Evolutionary conservation across 306 rosid genomes (phyloP).

Genomic region (Lathyrus oleraceus): DNA sequence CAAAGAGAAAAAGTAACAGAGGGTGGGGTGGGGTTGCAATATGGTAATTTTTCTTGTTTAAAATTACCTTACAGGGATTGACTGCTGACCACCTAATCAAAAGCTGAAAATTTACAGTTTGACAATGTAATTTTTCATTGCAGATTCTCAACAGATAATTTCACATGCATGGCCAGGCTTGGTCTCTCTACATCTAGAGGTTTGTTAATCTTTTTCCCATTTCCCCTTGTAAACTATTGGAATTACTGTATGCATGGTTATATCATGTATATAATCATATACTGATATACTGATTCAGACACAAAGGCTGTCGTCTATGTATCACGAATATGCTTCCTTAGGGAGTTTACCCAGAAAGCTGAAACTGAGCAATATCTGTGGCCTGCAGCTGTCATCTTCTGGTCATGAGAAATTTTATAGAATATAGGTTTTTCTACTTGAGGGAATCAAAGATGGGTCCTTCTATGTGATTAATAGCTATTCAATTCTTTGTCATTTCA

Average conservation of each 20-base stretch:
- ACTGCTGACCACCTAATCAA: conserved; percentile 9
- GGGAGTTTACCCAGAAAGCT: neutral
- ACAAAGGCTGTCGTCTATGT: conserved; percentile 7
- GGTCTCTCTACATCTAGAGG: conserved; percentile 78
- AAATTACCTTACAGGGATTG: conserved; percentile 8
- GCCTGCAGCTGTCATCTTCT: conserved; percentile 22
- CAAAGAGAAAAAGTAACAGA: conserved; percentile 1
- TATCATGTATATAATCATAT: conserved; percentile 11
- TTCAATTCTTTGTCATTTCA: neutral
- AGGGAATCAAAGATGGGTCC: neutral
- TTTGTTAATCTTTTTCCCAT: conserved; percentile 34
- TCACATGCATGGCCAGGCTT: conserved; percentile 88
- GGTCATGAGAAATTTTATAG: conserved; percentile 9
- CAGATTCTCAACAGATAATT: conserved; percentile 78
- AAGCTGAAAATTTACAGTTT: conserved; percentile 15
- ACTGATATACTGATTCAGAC: conserved; percentile 13
- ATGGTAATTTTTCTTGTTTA: conserved; percentile 22
- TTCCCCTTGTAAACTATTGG: conserved; percentile 14
- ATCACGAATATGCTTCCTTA: conserved; percentile 8
- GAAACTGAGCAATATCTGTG: conserved; percentile 22
- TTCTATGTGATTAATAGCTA: conserved; percentile 23
- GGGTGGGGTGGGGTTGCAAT: conserved; percentile 21
- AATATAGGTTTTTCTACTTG: neutral
- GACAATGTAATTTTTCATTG: conserved; percentile 28
- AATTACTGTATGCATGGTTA: conserved; percentile 15